phyloP scores from a whole-genome alignment of 345 rosid species.

The Acer negundo region DNA sequence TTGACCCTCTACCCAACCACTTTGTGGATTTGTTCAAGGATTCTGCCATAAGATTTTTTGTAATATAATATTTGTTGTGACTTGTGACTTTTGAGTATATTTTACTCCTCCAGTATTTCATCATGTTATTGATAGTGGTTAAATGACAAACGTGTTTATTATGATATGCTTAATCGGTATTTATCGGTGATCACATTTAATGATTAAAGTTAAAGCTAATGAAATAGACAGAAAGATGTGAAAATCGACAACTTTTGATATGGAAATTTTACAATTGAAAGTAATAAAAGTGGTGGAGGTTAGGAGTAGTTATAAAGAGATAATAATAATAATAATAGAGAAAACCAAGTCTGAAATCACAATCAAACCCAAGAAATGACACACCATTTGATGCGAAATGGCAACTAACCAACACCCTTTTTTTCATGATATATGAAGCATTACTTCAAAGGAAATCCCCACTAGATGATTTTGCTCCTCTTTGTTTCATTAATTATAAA shows the following conservation, averaged over 20 bases:
- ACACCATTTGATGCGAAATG: constrained; percentile 34
- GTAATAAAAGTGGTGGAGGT: not conserved
- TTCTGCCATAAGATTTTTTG: constrained; percentile 8
- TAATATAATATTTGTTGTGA: not conserved
- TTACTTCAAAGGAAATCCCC: constrained; percentile 28
- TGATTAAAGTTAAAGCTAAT: not conserved
- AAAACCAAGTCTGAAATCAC: constrained; percentile 8
- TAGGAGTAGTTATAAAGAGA: not conserved
- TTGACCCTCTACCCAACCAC: constrained; percentile 3
- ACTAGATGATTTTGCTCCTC: not conserved
- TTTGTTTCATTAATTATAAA: not conserved
- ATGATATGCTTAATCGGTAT: not conserved
- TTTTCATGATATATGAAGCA: not conserved
- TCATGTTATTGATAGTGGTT: not conserved
- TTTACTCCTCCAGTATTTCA: not conserved
- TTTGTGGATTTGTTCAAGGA: not conserved
- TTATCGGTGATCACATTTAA: no score
- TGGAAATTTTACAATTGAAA: not conserved
- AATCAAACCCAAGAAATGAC: constrained; percentile 21
- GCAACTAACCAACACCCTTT: constrained; percentile 25
- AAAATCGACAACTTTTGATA: not conserved
- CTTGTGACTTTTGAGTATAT: not conserved
- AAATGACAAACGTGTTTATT: not conserved
- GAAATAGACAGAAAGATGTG: not conserved
- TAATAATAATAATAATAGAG: not conserved